Evolutionary conservation across 192 early-diverging fungal species (phyloP), one percentile per base, ranked within the genome.

Genomic region (Umbelopsis vinacea): DNA sequence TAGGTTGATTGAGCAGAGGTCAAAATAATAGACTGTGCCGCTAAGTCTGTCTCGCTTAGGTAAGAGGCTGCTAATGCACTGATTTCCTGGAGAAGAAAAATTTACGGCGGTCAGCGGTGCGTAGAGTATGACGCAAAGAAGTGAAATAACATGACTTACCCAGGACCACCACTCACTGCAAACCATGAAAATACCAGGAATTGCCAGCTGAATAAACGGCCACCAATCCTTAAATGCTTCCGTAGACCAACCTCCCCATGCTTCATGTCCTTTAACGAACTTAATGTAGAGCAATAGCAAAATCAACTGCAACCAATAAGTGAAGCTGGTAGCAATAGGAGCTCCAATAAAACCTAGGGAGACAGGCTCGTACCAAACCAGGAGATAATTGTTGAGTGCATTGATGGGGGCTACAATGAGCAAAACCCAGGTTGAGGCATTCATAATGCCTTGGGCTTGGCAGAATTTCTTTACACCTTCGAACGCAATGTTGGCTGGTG

Each of bases 241-340:
- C 7, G 85, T 80, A 14, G 93, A 90, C 91, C 92, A 95, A 10
- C 94, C 96, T 53, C 94, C 95, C 96, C 94, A 98, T 54, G 86
- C 88, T 45, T 92, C 84, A 52, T 80, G 71, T 46, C 94, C 93
- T 37, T 87, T 84, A 22, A 88, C 71, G 57, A 78, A 85, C 43
- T 75, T 75, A 17, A 87, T 86, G 50, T 98, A 99, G 35, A 90
- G 26, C 14, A 90, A 21, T 8, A 91, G 76, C 3, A 92, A 67
- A 17, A 85, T 26, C 26, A 94, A 74, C 76, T 95, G 89, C 46
- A 92, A 73, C 84, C 88, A 91, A 78, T 93, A 92, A 17, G 89
- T 91, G 24, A 94, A 83, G 14, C 85, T 83, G 4, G 91, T 92
- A 22, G 93, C 94, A 9, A 94, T 77, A 0, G 96, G 93, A 2